A percentile compares a stretch with the other conserved stretches of the same genome.
Conservation (phyloP, 352 stramenopile species). For the Globisporangium yorkense region DNA sequence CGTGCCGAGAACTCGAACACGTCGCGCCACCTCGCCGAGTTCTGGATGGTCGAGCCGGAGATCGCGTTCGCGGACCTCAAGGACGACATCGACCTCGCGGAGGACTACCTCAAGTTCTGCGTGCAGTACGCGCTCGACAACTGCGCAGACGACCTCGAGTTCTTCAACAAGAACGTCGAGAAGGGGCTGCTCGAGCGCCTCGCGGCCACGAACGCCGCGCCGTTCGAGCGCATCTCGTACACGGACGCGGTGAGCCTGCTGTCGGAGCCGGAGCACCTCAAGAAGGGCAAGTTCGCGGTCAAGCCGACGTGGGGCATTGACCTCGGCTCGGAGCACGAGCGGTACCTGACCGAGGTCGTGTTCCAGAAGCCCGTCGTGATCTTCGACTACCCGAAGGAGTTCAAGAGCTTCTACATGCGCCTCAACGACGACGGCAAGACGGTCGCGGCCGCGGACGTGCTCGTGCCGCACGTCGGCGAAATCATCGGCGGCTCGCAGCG, state of each 20-base stretch:
- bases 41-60: constrained; percentile 98
- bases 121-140: constrained; percentile 91
- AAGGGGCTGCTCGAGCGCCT: constrained; percentile 80
- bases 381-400: constrained; percentile 97
- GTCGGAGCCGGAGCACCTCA: constrained; percentile 70
- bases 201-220: constrained; percentile 32
- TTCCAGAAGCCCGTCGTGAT: constrained; percentile 94
- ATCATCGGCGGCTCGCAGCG: constrained; percentile 97
- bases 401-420: constrained; percentile 99
- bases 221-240: constrained; percentile 89
- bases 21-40: constrained; percentile 95
- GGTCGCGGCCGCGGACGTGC: constrained; percentile 96
- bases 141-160: constrained; percentile 90
- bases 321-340: constrained; percentile 96
- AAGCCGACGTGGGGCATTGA: constrained; percentile 94
- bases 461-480: constrained; percentile 96
- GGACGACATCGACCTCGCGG: constrained; percentile 93
- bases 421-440: constrained; percentile 97
- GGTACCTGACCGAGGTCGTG: constrained; percentile 91
- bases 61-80: constrained; percentile 87
- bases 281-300: constrained; percentile 85
- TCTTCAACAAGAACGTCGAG: constrained; percentile 93
- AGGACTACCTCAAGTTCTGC: constrained; percentile 96
- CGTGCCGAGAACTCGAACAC: constrained; percentile 99
- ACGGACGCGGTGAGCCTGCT: constrained; percentile 93